A percentile compares a stretch with the other conserved stretches of the same genome.
These are phyloP conservation scores for Hyaloscypha finlandica DNA, from an alignment of 495 filamentous ascomycete species.

Conservation along the genomic window DNA sequence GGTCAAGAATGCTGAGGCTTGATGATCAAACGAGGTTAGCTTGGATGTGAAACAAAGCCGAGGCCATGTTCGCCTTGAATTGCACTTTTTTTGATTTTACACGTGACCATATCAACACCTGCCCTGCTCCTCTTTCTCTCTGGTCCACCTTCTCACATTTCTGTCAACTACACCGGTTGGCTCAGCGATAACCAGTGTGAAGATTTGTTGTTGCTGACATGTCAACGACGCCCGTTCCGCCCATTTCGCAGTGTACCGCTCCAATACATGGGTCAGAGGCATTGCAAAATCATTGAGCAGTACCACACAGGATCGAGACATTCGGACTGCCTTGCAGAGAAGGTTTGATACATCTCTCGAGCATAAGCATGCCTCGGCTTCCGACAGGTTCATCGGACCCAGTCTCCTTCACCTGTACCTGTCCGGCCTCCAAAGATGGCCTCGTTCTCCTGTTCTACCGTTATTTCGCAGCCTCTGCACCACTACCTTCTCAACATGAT, in stretches of 20 bases:
- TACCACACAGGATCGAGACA: not conserved
- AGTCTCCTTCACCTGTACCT: slow-evolving; percentile 31
- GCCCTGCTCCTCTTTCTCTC: no score
- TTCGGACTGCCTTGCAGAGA: not conserved
- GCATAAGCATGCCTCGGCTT: slow-evolving; percentile 12
- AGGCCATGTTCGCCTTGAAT: not conserved
- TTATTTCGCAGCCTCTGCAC: slow-evolving; percentile 23
- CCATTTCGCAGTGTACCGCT: not conserved
- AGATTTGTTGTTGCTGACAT: not conserved
- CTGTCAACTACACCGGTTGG: no score
- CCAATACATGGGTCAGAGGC: not conserved
- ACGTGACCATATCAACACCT: no score
- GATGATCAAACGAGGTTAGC: not conserved
- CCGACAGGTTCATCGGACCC: slow-evolving; percentile 29
- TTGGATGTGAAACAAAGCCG: not conserved
- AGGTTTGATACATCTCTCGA: not conserved
- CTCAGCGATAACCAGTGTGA: no score
- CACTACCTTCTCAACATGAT: not conserved
- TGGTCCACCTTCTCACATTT: no score
- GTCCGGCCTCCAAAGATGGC: slow-evolving; percentile 22
- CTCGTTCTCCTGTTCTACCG: slow-evolving; percentile 34
- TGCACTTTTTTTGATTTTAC: not conserved
- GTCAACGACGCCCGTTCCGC: not conserved
- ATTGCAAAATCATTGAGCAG: not conserved
- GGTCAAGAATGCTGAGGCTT: not conserved